Evolutionary conservation across 768 basidiomycete genomes (phyloP), one percentile per base, ranked within the genome.

Genomic region (Mycena leptocephala): DNA sequence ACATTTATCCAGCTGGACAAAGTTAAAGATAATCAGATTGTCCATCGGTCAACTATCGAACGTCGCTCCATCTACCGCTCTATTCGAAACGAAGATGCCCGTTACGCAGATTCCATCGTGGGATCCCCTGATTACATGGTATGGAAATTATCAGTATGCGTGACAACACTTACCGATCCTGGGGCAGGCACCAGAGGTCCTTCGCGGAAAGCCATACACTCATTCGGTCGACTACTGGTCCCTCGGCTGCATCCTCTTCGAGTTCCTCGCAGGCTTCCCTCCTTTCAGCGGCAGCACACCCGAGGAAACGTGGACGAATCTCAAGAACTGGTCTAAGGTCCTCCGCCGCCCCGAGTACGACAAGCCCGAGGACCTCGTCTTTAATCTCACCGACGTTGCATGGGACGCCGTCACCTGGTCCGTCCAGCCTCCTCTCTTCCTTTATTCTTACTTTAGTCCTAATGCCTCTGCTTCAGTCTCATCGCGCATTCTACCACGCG

Each of bases 191-290:
- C 95, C 96, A 0, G 96, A 97, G 82, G 97, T 99, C 26, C 90
- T 99, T 30, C 92, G 97, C 33, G 98, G 95, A 41, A 97, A 97
- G 84, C 95, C 97, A 0, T 99, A 99, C 85, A 94, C 95, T 0
- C 99, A 95, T 84, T 96, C 96, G 0, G 98, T 99, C 61, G 98
- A 99, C 85, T 99, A 95, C 80, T 99, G 98, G 98, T 98, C 97
- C 1, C 90, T 99, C 10, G 98, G 98, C 8, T 99, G 98, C 84
- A 99, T 99, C 80, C 87, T 99, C 30, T 99, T 99, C 86, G 98
- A 99, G 87, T 97, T 98, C 84, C 88, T 98, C 20, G 95, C 96
- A 1, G 98, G 98, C 32, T 99, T 98, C 86, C 98, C 98, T 16
- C 98, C 98, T 2, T 99, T 99, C 87, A 98, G 96, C 59, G 98